Base-by-base conservation (phyloP, 352 stramenopile genomes). In the Globisporangium megalacanthum region DNA sequence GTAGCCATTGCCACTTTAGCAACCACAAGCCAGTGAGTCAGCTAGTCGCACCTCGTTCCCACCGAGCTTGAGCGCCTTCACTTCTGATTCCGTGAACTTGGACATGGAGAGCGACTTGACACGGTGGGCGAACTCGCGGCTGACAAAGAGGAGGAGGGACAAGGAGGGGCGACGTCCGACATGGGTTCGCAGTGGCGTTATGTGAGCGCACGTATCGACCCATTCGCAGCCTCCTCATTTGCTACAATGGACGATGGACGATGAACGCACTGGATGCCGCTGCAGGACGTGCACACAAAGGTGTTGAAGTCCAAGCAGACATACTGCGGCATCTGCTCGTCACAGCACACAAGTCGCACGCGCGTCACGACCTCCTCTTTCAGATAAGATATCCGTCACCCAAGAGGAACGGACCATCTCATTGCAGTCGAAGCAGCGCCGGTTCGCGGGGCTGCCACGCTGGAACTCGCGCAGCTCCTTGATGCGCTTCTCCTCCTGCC, bases 41-140 rank as follows among this genome's bases (percentile, higher is more conserved):
- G 20, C 22, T 49, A 48, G 36, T 13, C 72, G 22, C 35, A 93
- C 79, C 61, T 97, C 85, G 52, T 97, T 97, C 44, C 91, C 91
- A 35, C 88, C 89, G 52, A 82, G 76, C 61, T 93, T 91, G 51
- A 95, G 83, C 56, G 86, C 93, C 56, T 90, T 91, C 25, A 97
- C 82, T 53, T 97, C 91, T 10, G 85, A 89, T 54, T 97, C 87
- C 5, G 89, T 90, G 58, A 97, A 97, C 61, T 94, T 97, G 53
- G 89, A 95, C 79, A 97, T 94, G 54, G 89, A 97, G 64, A 97
- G 94, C 55, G 87, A 96, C 66, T 97, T 97, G 56, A 97, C 86
- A 15, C 91, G 85, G 58, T 97, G 91, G 7, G 81, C 87, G 66
- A 97, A 97, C 68, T 97, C 89, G 22, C 91, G 87, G 56, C 86